Conservation (phyloP, 768 basidiomycete genomes). For the Boletus eberwhitei region DNA sequence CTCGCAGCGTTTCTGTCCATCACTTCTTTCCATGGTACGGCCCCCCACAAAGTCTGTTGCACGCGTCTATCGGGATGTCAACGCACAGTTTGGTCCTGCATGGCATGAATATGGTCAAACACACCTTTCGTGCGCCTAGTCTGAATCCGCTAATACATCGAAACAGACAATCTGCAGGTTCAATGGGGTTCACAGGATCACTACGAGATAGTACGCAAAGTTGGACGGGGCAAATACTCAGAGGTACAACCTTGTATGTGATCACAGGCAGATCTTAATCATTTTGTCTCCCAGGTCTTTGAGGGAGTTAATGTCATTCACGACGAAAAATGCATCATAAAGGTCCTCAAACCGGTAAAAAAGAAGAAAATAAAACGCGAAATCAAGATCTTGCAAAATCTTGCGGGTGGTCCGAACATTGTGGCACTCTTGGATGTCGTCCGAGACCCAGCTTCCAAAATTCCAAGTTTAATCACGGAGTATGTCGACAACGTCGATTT, state of each 20-base stretch:
- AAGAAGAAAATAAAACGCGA: slow-evolving; percentile 99
- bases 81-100: slow-evolving; percentile 78
- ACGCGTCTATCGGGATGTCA: slow-evolving; percentile 86
- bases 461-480: slow-evolving; percentile 95
- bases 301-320: slow-evolving; percentile 90
- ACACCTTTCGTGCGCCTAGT: not conserved
- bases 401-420: slow-evolving; percentile 94
- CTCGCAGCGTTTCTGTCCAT: slow-evolving; percentile 11
- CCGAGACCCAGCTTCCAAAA: slow-evolving; percentile 92
- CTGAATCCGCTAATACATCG: slow-evolving; percentile 14
- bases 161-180: slow-evolving; percentile 88
- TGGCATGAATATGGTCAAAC: slow-evolving; percentile 94
- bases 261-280: slow-evolving; percentile 15
- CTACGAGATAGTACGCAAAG: slow-evolving; percentile 96
- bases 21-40: slow-evolving; percentile 55
- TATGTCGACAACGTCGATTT: slow-evolving; percentile 98
- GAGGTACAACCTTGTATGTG: slow-evolving; percentile 52
- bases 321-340: slow-evolving; percentile 96
- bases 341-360: slow-evolving; percentile 98
- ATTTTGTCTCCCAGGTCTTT: slow-evolving; percentile 58
- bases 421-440: slow-evolving; percentile 94
- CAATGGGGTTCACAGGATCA: slow-evolving; percentile 97
- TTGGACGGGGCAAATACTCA: slow-evolving; percentile 92
- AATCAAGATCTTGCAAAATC: slow-evolving; percentile 96
- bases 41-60: slow-evolving; percentile 74